A percentile compares a stretch with the other conserved stretches of the same genome.
Evolutionary conservation across 2,329 filamentous ascomycete species (phyloP).

Genomic region (Neofusicoccum parvum): DNA sequence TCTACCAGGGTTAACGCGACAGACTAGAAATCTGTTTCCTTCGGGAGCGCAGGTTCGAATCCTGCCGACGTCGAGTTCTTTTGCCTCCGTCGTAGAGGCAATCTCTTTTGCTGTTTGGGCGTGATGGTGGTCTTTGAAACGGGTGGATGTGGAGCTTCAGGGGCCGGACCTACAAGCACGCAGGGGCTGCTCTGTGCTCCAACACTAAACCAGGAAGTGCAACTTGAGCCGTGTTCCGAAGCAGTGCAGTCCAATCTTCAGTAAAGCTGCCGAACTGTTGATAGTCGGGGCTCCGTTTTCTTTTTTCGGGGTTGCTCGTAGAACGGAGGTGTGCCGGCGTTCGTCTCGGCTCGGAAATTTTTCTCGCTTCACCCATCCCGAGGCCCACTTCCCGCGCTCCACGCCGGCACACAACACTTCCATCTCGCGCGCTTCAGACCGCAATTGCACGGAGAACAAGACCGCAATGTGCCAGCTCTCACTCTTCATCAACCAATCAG

Average conservation of each 20-base stretch:
- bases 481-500: slow-evolving; percentile 10
- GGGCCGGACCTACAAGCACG: too few relatives aligned
- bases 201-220: too few relatives aligned
- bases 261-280: neutral
- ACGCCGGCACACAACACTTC: neutral
- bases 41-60: slow-evolving; percentile 21
- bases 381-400: slow-evolving; percentile 1
- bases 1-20: slow-evolving; percentile 4
- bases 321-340: neutral
- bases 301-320: too few relatives aligned
- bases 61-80: slow-evolving; percentile 9
- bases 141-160: neutral
- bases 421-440: too few relatives aligned
- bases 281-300: too few relatives aligned
- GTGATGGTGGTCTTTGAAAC: neutral
- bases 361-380: slow-evolving; percentile 14
- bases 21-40: slow-evolving; percentile 22
- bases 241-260: neutral
- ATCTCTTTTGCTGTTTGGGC: neutral
- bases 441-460: neutral
- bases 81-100: neutral
- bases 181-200: too few relatives aligned
- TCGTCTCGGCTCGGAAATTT: slow-evolving; percentile 2
- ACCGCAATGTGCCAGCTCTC: neutral
- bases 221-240: neutral